Conservation (phyloP, 345 rosid species). For the Combretum micranthum region DNA sequence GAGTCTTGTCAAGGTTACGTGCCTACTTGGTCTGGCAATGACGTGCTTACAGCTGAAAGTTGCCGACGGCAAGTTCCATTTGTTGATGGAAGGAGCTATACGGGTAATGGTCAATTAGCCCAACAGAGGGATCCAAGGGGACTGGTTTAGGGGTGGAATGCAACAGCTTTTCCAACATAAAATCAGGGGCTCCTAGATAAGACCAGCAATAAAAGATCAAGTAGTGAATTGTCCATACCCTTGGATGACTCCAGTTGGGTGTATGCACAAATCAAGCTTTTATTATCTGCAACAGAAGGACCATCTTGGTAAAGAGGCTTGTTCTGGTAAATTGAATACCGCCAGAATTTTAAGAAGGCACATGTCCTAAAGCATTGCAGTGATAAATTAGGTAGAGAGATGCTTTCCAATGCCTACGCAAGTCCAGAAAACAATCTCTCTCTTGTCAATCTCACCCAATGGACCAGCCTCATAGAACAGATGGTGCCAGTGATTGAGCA, state of each 20-base stretch:
- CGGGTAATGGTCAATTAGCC: constrained; percentile 44
- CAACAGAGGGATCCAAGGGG: constrained; percentile 58
- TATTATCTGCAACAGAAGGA: too few species aligned
- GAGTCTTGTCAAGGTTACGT: constrained; percentile 50
- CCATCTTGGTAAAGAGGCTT: too few species aligned
- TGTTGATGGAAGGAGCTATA: constrained; percentile 50
- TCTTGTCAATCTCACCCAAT: constrained; percentile 13
- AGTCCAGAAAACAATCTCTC: not conserved
- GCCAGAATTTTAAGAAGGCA: too few species aligned
- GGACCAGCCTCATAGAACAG: constrained; percentile 38
- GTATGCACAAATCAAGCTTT: constrained; percentile 28
- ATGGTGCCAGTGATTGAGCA: constrained; percentile 30
- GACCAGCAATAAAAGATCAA: constrained; percentile 43
- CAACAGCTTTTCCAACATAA: constrained; percentile 49
- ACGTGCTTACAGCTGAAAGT: constrained; percentile 49
- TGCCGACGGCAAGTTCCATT: constrained; percentile 32
- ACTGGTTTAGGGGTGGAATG: constrained; percentile 41
- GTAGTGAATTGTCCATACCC: constrained; percentile 40
- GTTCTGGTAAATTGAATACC: too few species aligned
- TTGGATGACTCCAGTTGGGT: constrained; percentile 33
- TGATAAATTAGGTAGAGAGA: too few species aligned
- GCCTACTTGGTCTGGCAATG: constrained; percentile 41
- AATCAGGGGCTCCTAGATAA: constrained; percentile 44
- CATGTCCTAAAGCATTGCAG: too few species aligned
- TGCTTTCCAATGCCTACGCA: too few species aligned